A percentile compares a stretch with the other conserved stretches of the same genome.
phyloP scores from a whole-genome alignment of 208 protist genomes.

The Wallacemonas sp. region DNA sequence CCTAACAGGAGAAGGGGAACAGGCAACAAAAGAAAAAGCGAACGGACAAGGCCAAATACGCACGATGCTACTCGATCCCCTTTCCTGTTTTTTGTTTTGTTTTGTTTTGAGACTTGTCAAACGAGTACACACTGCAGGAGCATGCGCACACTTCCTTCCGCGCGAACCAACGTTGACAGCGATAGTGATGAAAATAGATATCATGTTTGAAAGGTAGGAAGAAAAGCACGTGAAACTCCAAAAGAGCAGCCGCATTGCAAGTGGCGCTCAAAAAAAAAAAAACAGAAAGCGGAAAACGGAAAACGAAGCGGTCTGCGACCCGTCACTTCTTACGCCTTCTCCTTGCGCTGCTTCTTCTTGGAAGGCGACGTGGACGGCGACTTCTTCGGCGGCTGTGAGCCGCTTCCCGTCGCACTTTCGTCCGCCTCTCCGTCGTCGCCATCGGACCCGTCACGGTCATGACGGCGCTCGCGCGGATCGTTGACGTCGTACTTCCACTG shows the following conservation, averaged over 20 bases:
- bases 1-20: no score
- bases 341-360: constrained; percentile 34
- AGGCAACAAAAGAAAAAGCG: neutral
- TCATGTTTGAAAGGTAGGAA: no score
- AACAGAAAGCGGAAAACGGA: neutral
- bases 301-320: neutral
- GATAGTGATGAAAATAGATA: constrained; percentile 7
- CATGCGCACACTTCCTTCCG: no score
- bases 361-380: neutral
- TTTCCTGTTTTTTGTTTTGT: neutral
- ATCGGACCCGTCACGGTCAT: constrained; percentile 23
- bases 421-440: constrained; percentile 9
- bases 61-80: neutral
- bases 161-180: no score
- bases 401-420: constrained; percentile 11
- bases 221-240: no score
- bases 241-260: no score
- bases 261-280: no score
- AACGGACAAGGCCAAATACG: constrained; percentile 7
- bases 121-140: no score
- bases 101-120: neutral
- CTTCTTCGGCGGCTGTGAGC: constrained; percentile 20
- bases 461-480: constrained; percentile 59
- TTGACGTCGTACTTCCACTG: constrained; percentile 72
- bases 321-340: constrained; percentile 16